Evolutionary conservation across 2,329 filamentous ascomycete genomes (phyloP).

Genomic region (Arthrobotrys conoides): DNA sequence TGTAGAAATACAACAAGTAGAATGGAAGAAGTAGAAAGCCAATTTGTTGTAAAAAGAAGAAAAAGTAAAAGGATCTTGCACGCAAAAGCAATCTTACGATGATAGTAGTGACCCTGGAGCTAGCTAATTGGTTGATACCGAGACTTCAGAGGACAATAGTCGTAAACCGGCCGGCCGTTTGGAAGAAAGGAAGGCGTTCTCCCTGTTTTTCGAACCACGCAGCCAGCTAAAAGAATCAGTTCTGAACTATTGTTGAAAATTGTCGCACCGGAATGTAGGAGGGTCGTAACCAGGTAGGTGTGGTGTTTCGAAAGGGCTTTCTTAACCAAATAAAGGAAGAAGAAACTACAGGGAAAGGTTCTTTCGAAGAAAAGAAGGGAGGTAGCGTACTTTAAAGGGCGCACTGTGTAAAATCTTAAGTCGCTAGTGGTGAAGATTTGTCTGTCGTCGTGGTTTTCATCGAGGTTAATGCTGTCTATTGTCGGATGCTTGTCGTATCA

Average conservation of each 20-base stretch:
- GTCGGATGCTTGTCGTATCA: constrained; percentile 4
- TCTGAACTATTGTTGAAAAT: constrained; percentile 43
- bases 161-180: constrained; percentile 2
- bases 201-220: constrained; percentile 50
- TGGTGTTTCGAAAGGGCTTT: constrained; percentile 29
- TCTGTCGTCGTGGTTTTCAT: constrained; percentile 38
- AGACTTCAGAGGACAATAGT: constrained; percentile 16
- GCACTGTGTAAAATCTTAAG: constrained; percentile 45
- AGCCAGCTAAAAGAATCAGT: constrained; percentile 60
- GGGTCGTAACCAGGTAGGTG: constrained; percentile 30
- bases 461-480: constrained; percentile 17
- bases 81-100: constrained; percentile 23
- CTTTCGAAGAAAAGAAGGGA: constrained; percentile 47
- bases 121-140: background rate
- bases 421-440: constrained; percentile 21
- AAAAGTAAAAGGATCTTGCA: background rate
- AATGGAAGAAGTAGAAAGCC: constrained; percentile 14
- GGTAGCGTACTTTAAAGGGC: constrained; percentile 47
- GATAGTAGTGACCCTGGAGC: constrained; percentile 6
- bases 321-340: constrained; percentile 22
- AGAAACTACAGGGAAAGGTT: constrained; percentile 23
- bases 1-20: constrained; percentile 59
- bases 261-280: constrained; percentile 50
- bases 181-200: constrained; percentile 22
- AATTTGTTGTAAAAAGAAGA: constrained; percentile 11